These are phyloP conservation scores for cucumber (Cucumis sativus) DNA, from an alignment of 306 rosid species.

Conservation along the genomic window DNA sequence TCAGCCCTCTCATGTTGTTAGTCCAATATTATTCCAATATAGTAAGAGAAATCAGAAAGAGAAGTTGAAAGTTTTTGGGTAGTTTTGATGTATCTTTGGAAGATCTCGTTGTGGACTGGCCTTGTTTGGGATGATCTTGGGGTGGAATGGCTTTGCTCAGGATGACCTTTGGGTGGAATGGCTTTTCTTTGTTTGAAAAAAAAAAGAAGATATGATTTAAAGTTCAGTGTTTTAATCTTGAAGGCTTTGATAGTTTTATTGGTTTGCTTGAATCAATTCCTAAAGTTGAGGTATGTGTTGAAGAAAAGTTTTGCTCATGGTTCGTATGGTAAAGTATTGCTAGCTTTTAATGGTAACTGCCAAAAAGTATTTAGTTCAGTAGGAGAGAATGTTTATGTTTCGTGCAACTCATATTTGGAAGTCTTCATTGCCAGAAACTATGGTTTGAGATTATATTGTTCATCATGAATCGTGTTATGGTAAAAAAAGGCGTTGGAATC, in stretches of 20 bases:
- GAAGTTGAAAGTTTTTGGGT: too few relatives aligned
- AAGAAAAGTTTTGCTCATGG: slow-evolving; percentile 90
- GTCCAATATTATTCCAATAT: too few relatives aligned
- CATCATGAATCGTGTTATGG: slow-evolving; percentile 94
- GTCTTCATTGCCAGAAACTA: slow-evolving; percentile 7
- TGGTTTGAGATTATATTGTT: slow-evolving; percentile 47
- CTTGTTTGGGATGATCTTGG: too few relatives aligned
- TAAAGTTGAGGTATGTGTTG: slow-evolving; percentile 41
- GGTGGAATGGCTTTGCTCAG: too few relatives aligned
- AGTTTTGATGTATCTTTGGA: too few relatives aligned
- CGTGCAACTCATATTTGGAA: slow-evolving; percentile 11
- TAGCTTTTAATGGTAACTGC: slow-evolving; percentile 87
- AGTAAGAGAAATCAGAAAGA: too few relatives aligned
- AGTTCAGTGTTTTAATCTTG: slow-evolving; percentile 70
- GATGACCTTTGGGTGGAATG: too few relatives aligned
- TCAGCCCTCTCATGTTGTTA: too few relatives aligned
- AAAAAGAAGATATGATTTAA: slow-evolving; percentile 23
- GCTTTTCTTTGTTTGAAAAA: too few relatives aligned
- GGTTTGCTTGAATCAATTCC: slow-evolving; percentile 86
- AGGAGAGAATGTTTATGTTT: slow-evolving; percentile 21
- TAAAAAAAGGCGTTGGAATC: slow-evolving; percentile 82
- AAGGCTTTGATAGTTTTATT: slow-evolving; percentile 70
- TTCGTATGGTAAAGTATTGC: slow-evolving; percentile 96
- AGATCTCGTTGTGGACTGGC: too few relatives aligned
- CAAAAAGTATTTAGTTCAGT: slow-evolving; percentile 31